Base-by-base conservation (phyloP, 1,284 basidiomycete species). In the Ganoderma meredithae region DNA sequence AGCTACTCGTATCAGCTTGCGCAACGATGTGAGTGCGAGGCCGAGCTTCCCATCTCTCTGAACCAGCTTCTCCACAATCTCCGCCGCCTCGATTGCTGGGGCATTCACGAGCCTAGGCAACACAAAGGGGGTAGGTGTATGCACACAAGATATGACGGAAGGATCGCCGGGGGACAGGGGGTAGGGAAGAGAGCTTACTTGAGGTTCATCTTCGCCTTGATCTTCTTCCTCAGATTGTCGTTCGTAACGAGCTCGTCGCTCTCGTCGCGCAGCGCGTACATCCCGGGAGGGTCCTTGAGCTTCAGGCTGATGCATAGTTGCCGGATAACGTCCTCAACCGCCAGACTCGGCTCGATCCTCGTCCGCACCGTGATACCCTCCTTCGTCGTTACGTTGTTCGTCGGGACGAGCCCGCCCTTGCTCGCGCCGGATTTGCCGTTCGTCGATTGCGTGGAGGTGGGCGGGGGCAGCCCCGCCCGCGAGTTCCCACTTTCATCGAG, bases 161-260 rank as follows among this genome's bases (percentile, higher is more conserved):
- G 55, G 13, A 65, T 43, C 15, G n/a, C 22, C 40, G 33, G 0
- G 43, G 8, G 12, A 22, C 41, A 41, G 39, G 40, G 53, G 27
- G 52, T 64, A 40, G 64, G 60, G 9, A 56, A 40, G 41, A 3
- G 19, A 5, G 87, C 89, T 75, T 76, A 96, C 95, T 91, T 95
- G 66, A 97, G 83, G 72, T 92, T 89, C 65, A 87, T 87, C 78
- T 94, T 95, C 65, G 85, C 85, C 80, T 88, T 90, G 70, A 96
- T 95, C 82, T 93, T 95, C 81, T 88, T 91, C 76, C 88, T 86
- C 76, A 95, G 81, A 78, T 94, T 97, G 70, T 95, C 92, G 76
- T 96, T 95, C 33, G 96, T 97, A n/a, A 99, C 91, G 60, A 98
- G 82, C 75, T 94, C 93, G 73, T 96, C 94, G 36, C 85, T 88